phyloP scores from a whole-genome alignment of 1,284 basidiomycete species.

The Marasmius oreades region DNA sequence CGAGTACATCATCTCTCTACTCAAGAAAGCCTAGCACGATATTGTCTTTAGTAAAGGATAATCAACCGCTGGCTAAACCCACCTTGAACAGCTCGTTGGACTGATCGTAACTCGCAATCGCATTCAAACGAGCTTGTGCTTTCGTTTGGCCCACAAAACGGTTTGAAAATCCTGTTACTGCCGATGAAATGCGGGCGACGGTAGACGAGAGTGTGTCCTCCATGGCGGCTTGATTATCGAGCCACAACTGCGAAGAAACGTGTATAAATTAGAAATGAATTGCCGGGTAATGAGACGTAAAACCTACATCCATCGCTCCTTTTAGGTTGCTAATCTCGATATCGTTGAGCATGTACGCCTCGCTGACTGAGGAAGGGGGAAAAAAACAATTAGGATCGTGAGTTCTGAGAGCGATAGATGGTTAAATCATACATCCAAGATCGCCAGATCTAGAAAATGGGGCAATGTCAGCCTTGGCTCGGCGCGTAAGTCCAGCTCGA shows the following conservation, averaged over 20 bases:
- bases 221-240: slow-evolving; percentile 82
- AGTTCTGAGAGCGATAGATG: not conserved
- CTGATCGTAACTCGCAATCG: slow-evolving; percentile 87
- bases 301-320: too few relatives aligned
- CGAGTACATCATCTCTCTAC: slow-evolving; percentile 91
- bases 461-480: slow-evolving; percentile 15
- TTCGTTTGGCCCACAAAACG: slow-evolving; percentile 79
- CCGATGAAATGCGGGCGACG: slow-evolving; percentile 63
- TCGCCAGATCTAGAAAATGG: slow-evolving; percentile 52
- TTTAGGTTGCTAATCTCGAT: too few relatives aligned
- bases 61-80: too few relatives aligned
- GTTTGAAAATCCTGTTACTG: slow-evolving; percentile 72
- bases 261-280: slow-evolving; percentile 6
- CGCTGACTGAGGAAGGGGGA: slow-evolving; percentile 60
- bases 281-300: too few relatives aligned
- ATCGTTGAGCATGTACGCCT: too few relatives aligned
- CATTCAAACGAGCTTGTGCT: slow-evolving; percentile 75
- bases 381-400: slow-evolving; percentile 15
- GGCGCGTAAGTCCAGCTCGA: too few relatives aligned
- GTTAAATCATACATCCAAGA: slow-evolving; percentile 61
- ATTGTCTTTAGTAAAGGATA: not conserved
- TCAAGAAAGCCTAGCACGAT: slow-evolving; percentile 50
- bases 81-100: slow-evolving; percentile 80
- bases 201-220: slow-evolving; percentile 58
- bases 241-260: slow-evolving; percentile 59